phyloP scores from a whole-genome alignment of 306 rosid genomes.

The Dicorynia guianensis region DNA sequence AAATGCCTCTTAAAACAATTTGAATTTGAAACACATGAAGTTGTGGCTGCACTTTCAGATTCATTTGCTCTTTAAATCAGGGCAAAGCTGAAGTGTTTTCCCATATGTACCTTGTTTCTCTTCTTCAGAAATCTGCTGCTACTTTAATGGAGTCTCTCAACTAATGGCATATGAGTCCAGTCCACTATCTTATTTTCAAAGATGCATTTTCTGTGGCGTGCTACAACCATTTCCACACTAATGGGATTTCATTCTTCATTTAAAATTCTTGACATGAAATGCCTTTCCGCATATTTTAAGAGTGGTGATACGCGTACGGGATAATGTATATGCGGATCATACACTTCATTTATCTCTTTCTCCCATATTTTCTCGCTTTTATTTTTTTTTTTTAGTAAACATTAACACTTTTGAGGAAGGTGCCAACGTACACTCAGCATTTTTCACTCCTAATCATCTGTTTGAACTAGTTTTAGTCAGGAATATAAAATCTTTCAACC shows the following conservation, averaged over 20 bases:
- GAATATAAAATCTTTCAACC: slow-evolving; percentile 32
- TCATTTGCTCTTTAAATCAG: neutral
- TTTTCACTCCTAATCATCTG: slow-evolving; percentile 50
- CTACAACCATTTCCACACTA: slow-evolving; percentile 42
- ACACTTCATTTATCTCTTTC: too few species aligned
- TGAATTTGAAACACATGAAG: slow-evolving; percentile 20
- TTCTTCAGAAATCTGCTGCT: slow-evolving; percentile 19
- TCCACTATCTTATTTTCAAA: slow-evolving; percentile 37
- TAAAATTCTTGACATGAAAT: slow-evolving; percentile 41
- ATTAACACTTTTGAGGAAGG: too few species aligned
- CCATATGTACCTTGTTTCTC: neutral
- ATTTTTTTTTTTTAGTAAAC: too few species aligned
- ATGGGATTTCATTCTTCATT: slow-evolving; percentile 37
- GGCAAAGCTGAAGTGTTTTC: neutral
- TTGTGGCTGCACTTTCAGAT: neutral
- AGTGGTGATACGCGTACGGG: too few species aligned
- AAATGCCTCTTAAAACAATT: too few species aligned
- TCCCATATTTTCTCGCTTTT: too few species aligned
- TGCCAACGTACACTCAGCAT: too few species aligned
- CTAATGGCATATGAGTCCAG: slow-evolving; percentile 18
- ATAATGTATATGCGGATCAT: too few species aligned
- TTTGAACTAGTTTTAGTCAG: slow-evolving; percentile 41
- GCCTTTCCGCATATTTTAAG: slow-evolving; percentile 42
- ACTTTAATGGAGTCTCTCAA: slow-evolving; percentile 27
- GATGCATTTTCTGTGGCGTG: slow-evolving; percentile 29